A percentile compares a stretch with the other conserved stretches of the same genome.
These are phyloP conservation scores for Ophiostoma sp. DNA, from an alignment of 2,329 filamentous ascomycete species.

Conservation along the genomic window DNA sequence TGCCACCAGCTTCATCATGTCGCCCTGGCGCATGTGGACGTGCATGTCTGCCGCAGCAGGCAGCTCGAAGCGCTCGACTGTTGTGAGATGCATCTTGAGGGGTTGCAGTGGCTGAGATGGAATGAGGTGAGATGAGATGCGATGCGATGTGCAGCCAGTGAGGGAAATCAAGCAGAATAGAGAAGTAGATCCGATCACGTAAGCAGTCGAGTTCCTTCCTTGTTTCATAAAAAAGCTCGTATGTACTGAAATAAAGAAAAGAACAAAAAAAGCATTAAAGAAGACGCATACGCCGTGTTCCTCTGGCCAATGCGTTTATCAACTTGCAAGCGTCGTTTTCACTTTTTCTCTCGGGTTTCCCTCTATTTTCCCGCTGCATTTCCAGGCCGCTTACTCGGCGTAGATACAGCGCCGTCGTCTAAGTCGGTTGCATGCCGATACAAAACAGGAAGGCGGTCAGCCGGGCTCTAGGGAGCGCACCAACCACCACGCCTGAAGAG, in stretches of 20 bases:
- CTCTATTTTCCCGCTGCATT: not conserved
- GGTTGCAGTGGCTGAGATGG: not conserved
- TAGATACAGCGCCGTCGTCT: constrained; percentile 3
- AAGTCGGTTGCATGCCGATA: constrained; percentile 8
- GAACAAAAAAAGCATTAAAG: no score
- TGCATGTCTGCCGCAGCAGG: constrained; percentile 63
- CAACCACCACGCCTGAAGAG: constrained; percentile 19
- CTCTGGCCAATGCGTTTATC: not conserved
- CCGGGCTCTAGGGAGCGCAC: not conserved
- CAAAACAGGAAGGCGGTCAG: constrained; percentile 21
- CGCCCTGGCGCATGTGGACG: constrained; percentile 64
- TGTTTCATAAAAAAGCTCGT: not conserved
- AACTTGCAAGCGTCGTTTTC: constrained; percentile 3
- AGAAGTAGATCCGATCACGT: not conserved
- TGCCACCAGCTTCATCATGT: constrained; percentile 54
- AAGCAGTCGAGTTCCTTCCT: not conserved
- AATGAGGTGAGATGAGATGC: not conserved
- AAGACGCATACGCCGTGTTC: no score
- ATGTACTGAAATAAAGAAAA: not conserved
- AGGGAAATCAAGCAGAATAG: not conserved
- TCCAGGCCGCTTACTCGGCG: constrained; percentile 1
- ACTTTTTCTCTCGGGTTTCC: not conserved
- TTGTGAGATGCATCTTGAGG: constrained; percentile 31
- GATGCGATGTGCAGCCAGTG: not conserved
- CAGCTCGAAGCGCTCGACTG: constrained; percentile 41